Evolutionary conservation across 495 filamentous ascomycete species (phyloP), one percentile per base, ranked within the genome.

Genomic region (Echria macrotheca): DNA sequence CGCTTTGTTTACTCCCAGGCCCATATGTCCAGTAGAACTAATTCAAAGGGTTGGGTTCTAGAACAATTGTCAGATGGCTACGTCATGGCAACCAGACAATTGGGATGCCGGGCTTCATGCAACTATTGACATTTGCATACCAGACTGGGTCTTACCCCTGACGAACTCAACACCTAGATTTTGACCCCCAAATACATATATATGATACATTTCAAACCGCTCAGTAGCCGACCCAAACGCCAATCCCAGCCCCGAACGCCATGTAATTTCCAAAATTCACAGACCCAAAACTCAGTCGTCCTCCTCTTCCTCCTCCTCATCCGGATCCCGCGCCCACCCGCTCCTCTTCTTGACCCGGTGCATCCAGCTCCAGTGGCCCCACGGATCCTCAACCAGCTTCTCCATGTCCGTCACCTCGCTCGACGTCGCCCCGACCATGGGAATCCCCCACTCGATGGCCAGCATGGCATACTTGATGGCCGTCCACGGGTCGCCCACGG

Each of bases 331-430:
- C 46, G 58, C 53, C 50, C 48, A 55, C 3, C 56, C 37, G 12
- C 32, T 44, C 24, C 31, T 33, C 35, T 39, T 53, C 42, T 44
- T 60, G 4, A 38, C 44, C 52, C 63, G 42, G 42, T 53, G 32
- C 54, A 51, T 53, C 63, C 63, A 65, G 29, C 59, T 65, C 68
- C 67, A 66, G 49, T 72, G 67, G 17, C 12, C 29, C 58, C 56
- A 58, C 18, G 65, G 60, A 35, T 65, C 55, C 18, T 47, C 51
- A 1, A 55, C 51, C 39, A 72, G 31, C 43, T 22, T 47, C 54
- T 25, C 43, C 66, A 72, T 62, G 33, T 66, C 65, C 5, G 26
- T 14, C n/a, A 70, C 44, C 44, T 60, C 63, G 25, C 15, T 38
- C 19, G 66, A 56, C 14, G 35, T 49, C 8, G 53, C 55, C 11